Base-by-base conservation (phyloP, 2,329 filamentous ascomycete species). In the Diaporthe vexans region DNA sequence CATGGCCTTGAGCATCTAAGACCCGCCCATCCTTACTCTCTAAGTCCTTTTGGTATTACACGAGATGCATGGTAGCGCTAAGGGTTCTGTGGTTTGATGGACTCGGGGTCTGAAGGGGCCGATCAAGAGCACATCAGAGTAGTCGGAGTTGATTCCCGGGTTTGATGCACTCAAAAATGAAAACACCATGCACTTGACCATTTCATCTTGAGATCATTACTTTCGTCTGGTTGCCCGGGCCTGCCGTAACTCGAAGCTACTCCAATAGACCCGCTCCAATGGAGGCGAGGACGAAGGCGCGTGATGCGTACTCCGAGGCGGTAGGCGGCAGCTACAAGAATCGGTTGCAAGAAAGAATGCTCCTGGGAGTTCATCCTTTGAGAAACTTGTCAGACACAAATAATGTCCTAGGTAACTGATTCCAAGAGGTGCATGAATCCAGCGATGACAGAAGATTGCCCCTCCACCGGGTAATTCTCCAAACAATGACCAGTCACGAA, bases 1-100 rank as follows among this genome's bases (percentile, higher is more conserved):
- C 89, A 99, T 99, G 97, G 95, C 96, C 80, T 88, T 99, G 85
- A 95, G 94, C 89, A 92, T 95, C 90, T 95, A 88, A 84, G 48
- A 56, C 24, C 33, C 43, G 46, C 35, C 24, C 63, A 56, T 21
- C 29, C 61, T 33, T 40, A 51, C 51, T 35, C 46, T 57, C 58
- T 59, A 37, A 35, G 35, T 35, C 46, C 43, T 48, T 58, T 11
- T 69, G 65, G 37, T 43, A 54, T 63, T 58, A 19, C 46, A 24
- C n/a, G 43, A 52, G 58, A 29, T 63, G 70, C 70, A 72, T 46
- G 48, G 48, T 26, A 56, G 59, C 65, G 52, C 19, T 33, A 56
- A 56, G 67, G 67, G 40, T 35, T 73, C 24, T 43, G 37, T 75
- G 65, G 51, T 71, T 75, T 75, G 57, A 24, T 75, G 72, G 68